phyloP scores from a whole-genome alignment of 768 basidiomycete genomes.

The Podaxis carcinomalis region DNA sequence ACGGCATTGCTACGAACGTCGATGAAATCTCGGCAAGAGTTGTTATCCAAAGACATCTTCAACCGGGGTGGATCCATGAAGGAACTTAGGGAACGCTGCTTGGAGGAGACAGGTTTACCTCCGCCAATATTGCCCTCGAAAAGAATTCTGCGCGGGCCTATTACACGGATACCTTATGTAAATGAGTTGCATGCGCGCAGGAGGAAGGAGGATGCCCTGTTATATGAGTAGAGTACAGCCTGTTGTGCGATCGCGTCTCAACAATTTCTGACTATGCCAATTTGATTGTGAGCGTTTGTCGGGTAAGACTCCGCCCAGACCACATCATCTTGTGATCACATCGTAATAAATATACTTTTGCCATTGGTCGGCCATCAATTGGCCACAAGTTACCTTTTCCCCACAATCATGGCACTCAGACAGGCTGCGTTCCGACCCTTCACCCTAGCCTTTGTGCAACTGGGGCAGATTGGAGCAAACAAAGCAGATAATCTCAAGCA shows the following conservation, averaged over 20 bases:
- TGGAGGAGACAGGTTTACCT: conserved; percentile 21
- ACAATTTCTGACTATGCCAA: no score
- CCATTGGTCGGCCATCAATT: not conserved
- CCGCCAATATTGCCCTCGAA: conserved; percentile 20
- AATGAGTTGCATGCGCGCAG: conserved; percentile 18
- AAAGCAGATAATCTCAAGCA: conserved; percentile 80
- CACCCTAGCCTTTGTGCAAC: conserved; percentile 84
- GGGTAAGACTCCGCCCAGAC: not conserved
- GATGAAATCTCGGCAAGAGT: conserved; percentile 17
- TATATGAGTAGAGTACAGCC: not conserved
- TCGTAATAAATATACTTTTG: not conserved
- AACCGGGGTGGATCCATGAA: conserved; percentile 23
- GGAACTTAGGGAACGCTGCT: conserved; percentile 17
- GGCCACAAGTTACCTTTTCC: not conserved
- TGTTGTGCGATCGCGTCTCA: not conserved
- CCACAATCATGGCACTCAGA: conserved; percentile 1
- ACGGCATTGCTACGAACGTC: conserved; percentile 16
- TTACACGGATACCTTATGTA: conserved; percentile 15
- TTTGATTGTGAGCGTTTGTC: no score
- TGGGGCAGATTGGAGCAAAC: conserved; percentile 67
- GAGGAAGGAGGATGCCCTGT: conserved; percentile 15
- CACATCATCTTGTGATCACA: not conserved
- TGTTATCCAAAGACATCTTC: conserved; percentile 15
- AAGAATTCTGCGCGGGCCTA: conserved; percentile 19
- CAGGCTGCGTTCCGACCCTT: conserved; percentile 56